Evolutionary conservation across 179 eudicot genomes (phyloP), one percentile per base, ranked within the genome.

Genomic region (Carnegiea gigantea): DNA sequence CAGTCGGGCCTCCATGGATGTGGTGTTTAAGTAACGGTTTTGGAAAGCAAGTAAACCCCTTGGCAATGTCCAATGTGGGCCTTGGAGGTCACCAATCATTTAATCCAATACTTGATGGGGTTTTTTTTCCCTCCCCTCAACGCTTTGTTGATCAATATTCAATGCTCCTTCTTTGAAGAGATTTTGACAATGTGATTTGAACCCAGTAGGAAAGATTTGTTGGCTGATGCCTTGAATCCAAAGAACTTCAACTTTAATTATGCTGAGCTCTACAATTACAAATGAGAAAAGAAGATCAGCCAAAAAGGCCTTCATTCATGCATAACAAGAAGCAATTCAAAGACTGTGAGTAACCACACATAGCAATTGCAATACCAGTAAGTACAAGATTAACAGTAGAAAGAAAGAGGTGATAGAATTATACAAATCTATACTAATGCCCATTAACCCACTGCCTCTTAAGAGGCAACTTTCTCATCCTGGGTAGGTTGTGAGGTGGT

Each of bases 1-100:
- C 20, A 76, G 44, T 79, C 78, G 80, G 23, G 73, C 48, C 70
- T 82, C 81, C 85, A 76, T 85, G n/a, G 13, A 13, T 33, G 5
- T 21, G 21, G 78, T 59, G 70, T 76, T 46, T 8, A 78, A 46
- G 51, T 51, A n/a, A 75, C 70, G 75, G 21, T 57, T 68, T 70
- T 23, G 70, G 53, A 76, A 75, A 11, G 80, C 57, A 3, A 48
- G 21, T 0, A 82, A 46, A 71, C 23, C 48, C 24, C 76, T 85
- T 20, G 70, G 70, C 9, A 46, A 49, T 75, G 82, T 79, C 78
- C 48, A 76, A 59, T 79, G 44, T 70, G 75, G 21, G 62, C 74
- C 76, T 30, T 60, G 65, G 18, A 73, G 76, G 46, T 82, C 73
- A 17, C 59, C 53, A 18, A 85, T 79, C 87, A 82, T 81, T 65